Evolutionary conservation across 768 basidiomycete species (phyloP).

Genomic region (Mycena filopes): DNA sequence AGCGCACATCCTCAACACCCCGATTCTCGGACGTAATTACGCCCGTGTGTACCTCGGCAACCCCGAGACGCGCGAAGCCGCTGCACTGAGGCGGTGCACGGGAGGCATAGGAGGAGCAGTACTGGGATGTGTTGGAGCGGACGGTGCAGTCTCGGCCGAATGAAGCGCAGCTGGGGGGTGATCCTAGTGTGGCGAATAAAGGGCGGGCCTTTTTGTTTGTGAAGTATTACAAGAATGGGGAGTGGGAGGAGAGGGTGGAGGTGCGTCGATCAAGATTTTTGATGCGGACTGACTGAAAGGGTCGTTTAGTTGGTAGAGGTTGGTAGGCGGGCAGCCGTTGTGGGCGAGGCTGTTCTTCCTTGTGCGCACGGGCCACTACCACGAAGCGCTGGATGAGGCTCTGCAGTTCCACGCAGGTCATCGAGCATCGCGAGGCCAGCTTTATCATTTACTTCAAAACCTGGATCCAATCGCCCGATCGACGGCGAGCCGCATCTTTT

Average conservation of each 20-base stretch:
- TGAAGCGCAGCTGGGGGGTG: conserved; percentile 90
- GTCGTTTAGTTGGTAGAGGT: conserved; percentile 73
- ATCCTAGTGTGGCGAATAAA: conserved; percentile 90
- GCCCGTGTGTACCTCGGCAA: conserved; percentile 81
- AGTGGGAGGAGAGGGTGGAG: conserved; percentile 92
- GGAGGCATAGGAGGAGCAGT: conserved; percentile 89
- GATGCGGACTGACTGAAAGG: conserved; percentile 8
- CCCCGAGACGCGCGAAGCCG: conserved; percentile 72
- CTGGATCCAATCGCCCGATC: conserved; percentile 84
- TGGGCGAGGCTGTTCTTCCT: conserved; percentile 96
- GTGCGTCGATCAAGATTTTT: conserved; percentile 53
- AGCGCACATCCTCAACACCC: conserved; percentile 82
- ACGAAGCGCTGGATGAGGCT: conserved; percentile 86
- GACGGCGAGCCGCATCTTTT: conserved; percentile 60
- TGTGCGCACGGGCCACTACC: conserved; percentile 83
- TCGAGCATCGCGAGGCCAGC: conserved; percentile 81
- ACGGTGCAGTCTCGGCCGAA: conserved; percentile 83
- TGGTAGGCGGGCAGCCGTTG: conserved; percentile 87
- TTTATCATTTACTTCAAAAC: conserved; percentile 86
- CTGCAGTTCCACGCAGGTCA: conserved; percentile 72
- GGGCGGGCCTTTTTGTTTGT: conserved; percentile 89
- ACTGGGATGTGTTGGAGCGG: conserved; percentile 84
- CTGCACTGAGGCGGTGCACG: conserved; percentile 75
- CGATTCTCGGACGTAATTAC: conserved; percentile 83
- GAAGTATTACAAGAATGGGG: conserved; percentile 79